Base-by-base conservation (phyloP, 208 protist species). In the Crithidia bombi region DNA sequence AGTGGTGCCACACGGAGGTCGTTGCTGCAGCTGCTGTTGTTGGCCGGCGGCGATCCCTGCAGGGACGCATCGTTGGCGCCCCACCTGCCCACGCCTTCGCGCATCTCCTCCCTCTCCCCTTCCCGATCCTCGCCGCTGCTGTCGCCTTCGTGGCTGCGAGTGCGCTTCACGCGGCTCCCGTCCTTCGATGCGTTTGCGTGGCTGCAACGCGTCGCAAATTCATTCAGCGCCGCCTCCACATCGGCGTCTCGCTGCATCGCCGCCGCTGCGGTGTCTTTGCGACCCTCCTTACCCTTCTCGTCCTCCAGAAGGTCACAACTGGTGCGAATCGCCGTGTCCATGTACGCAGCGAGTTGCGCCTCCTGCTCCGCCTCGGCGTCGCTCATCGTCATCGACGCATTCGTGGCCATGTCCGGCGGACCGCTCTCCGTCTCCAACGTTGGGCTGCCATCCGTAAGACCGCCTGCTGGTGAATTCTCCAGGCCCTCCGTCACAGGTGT, bases 301-400 rank as follows among this genome's bases (percentile, higher is more conserved):
- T 76, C 64, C 61, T 68, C 73, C 32, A 82, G 73, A 51, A 83
- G 65, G 33, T 78, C 73, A 14, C 41, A 49, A 33, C 76, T 75
- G 44, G 64, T 75, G 23, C 79, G 83, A 43, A 89, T 79, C 17
- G 77, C 66, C 15, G 63, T 68, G 64, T 89, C 79, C 23, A 81
- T 72, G 49, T 73, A 81, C 19, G 69, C 47, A 6, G 71, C 75
- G 14, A 89, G 49, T 26, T 43, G 35, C 17, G 55, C 68, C 21
- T 82, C 59, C 43, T 65, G 46, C 19, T 1, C 64, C 26, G 25
- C 38, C 21, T 26, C 56, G n/a, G 44, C 49, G 10, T 62, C 55
- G 38, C 41, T 41, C 0, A 12, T 30, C 0, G 30, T 23, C 25
- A 38, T 44, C 38, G 33, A 46, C 33, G 43, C 21, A 7, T 30